phyloP scores from a whole-genome alignment of 2,329 filamentous ascomycete species.

The Pyrenophora graminea region DNA sequence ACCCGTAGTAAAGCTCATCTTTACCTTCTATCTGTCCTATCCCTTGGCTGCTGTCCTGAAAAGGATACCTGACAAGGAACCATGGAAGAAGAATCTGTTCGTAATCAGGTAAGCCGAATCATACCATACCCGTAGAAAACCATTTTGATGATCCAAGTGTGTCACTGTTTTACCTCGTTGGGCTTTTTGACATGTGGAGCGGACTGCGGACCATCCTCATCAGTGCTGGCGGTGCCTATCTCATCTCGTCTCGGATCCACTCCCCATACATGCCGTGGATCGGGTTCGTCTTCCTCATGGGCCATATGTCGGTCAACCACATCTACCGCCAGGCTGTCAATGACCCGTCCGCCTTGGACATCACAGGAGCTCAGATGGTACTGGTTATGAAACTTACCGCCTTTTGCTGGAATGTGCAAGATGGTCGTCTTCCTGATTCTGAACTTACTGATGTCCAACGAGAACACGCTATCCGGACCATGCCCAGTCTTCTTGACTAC shows the following conservation, averaged over 20 bases:
- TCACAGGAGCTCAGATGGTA: slow-evolving; percentile 95
- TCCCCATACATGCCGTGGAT: slow-evolving; percentile 98
- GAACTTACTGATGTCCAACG: slow-evolving; percentile 87
- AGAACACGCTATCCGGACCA: slow-evolving; percentile 72
- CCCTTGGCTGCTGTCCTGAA: slow-evolving; percentile 88
- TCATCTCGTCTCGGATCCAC: slow-evolving; percentile 79
- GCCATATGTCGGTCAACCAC: slow-evolving; percentile 90
- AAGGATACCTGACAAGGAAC: slow-evolving; percentile 81
- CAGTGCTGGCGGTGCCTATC: slow-evolving; percentile 78
- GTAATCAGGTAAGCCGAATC: slow-evolving; percentile 68
- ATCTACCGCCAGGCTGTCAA: slow-evolving; percentile 76
- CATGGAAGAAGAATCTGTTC: slow-evolving; percentile 85
- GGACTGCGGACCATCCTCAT: slow-evolving; percentile 80
- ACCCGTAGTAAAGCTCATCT: slow-evolving; percentile 84
- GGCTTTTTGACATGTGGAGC: slow-evolving; percentile 89
- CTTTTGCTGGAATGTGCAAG: slow-evolving; percentile 98
- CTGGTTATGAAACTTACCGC: slow-evolving; percentile 95
- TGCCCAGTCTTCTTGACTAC: slow-evolving; percentile 81
- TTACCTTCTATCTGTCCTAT: slow-evolving; percentile 88
- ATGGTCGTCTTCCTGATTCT: slow-evolving; percentile 77
- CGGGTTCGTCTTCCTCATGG: slow-evolving; percentile 91
- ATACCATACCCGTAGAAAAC: neutral
- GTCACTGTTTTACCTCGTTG: slow-evolving; percentile 87
- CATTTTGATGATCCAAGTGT: slow-evolving; percentile 55
- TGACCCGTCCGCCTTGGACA: slow-evolving; percentile 72